These are phyloP conservation scores for Phellinidium pouzarii DNA, from an alignment of 1,284 basidiomycete genomes.

Conservation along the genomic window DNA sequence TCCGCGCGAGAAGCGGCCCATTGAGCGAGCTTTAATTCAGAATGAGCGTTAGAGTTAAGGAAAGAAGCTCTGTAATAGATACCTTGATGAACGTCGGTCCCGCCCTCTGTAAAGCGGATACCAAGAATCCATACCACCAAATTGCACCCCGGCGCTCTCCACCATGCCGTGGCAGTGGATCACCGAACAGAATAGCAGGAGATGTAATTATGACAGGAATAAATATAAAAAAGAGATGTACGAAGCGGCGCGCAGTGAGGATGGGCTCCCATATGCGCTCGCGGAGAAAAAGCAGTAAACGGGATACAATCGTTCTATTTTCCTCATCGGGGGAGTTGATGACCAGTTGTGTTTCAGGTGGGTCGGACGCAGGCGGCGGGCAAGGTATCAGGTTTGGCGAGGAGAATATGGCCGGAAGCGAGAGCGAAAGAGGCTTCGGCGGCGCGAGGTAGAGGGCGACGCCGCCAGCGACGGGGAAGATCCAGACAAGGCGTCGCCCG, in stretches of 20 bases:
- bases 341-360: constrained; percentile 27
- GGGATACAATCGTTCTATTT: constrained; percentile 38
- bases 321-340: constrained; percentile 59
- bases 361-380: constrained; percentile 23
- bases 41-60: constrained; percentile 7
- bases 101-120: constrained; percentile 86
- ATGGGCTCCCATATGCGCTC: constrained; percentile 79
- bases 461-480: constrained; percentile 50
- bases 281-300: constrained; percentile 40
- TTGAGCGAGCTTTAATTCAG: constrained; percentile 76
- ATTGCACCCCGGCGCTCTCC: constrained; percentile 81
- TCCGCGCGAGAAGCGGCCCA: constrained; percentile 97
- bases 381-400: constrained; percentile 62
- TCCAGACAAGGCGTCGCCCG: constrained; percentile 40
- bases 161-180: constrained; percentile 42
- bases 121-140: constrained; percentile 94
- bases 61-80: constrained; percentile 21
- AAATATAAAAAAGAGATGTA: constrained; percentile 81
- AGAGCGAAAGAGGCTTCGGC: constrained; percentile 32
- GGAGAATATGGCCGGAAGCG: constrained; percentile 43
- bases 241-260: constrained; percentile 77
- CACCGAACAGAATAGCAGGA: constrained; percentile 83
- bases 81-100: constrained; percentile 98
- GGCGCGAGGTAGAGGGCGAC: constrained; percentile 43
- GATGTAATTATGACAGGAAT: constrained; percentile 79